Evolutionary conservation across 2,329 filamentous ascomycete species (phyloP).

Genomic region (Coleophoma eucalyptorum): DNA sequence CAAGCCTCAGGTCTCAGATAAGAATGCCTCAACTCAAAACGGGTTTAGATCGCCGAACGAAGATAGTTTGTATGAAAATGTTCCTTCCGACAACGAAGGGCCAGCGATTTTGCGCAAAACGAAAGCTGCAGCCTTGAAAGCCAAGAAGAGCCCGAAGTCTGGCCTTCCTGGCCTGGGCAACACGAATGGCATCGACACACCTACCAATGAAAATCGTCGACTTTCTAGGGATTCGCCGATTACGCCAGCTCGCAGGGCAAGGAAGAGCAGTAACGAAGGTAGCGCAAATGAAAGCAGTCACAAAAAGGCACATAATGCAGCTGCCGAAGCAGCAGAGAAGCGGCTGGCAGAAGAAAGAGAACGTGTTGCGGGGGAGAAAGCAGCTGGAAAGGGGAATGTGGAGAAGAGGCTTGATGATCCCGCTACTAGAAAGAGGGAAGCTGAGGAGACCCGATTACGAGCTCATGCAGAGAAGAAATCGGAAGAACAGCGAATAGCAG

Average conservation of each 20-base stretch:
- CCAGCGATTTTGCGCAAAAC: slow-evolving; percentile 8
- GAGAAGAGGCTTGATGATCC: slow-evolving; percentile 11
- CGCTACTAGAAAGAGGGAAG: slow-evolving; percentile 1
- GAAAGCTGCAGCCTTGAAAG: slow-evolving; percentile 11
- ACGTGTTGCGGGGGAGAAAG: not conserved
- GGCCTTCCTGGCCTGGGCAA: slow-evolving; percentile 11
- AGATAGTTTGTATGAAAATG: slow-evolving; percentile 20
- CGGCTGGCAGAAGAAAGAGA: slow-evolving; percentile 3
- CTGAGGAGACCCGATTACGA: slow-evolving; percentile 4
- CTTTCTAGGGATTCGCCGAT: slow-evolving; percentile 16
- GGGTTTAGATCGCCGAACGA: slow-evolving; percentile 8
- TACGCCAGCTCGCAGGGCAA: slow-evolving; percentile 17
- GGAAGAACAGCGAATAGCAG: slow-evolving; percentile 6
- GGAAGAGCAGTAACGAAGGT: slow-evolving; percentile 9
- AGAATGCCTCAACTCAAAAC: not conserved
- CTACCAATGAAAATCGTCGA: slow-evolving; percentile 12
- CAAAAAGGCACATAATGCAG: slow-evolving; percentile 9
- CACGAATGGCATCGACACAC: slow-evolving; percentile 16
- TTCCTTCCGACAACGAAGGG: slow-evolving; percentile 18
- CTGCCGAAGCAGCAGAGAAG: slow-evolving; percentile 17
- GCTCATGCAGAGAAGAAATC: slow-evolving; percentile 12
- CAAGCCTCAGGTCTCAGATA: not conserved
- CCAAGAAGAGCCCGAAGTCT: slow-evolving; percentile 10
- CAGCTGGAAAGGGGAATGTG: slow-evolving; percentile 2
- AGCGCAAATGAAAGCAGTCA: slow-evolving; percentile 12